phyloP scores from a whole-genome alignment of 345 rosid species.

The Populus tremula region DNA sequence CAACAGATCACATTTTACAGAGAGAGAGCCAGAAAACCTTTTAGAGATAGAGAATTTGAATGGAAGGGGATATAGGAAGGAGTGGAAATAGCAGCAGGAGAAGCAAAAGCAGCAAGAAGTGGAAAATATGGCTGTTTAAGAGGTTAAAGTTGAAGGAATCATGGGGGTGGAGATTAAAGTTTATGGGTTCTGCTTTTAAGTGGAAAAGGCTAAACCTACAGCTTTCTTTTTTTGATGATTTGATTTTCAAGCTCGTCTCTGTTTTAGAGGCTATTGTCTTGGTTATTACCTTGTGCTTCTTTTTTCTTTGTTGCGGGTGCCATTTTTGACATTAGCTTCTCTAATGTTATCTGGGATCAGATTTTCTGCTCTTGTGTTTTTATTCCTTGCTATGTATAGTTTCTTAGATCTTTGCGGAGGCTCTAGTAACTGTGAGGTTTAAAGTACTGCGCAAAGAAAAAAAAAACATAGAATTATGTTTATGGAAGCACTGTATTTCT shows the following conservation, averaged over 20 bases:
- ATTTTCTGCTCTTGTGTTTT: neutral
- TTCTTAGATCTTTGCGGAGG: neutral
- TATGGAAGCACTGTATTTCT: neutral
- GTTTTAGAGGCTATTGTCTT: slow-evolving; percentile 20
- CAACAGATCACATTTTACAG: neutral
- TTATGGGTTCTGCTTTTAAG: slow-evolving; percentile 37
- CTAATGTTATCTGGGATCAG: neutral
- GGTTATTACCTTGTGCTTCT: slow-evolving; percentile 16
- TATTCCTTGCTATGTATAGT: neutral
- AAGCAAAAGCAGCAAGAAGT: neutral
- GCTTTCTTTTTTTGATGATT: slow-evolving; percentile 26
- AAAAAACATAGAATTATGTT: neutral
- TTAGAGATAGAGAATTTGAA: neutral
- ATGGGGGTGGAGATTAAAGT: slow-evolving; percentile 30
- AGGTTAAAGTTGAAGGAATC: slow-evolving; percentile 28
- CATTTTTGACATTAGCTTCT: slow-evolving; percentile 23
- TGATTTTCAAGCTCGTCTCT: slow-evolving; percentile 20
- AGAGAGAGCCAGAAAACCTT: neutral
- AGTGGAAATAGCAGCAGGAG: neutral
- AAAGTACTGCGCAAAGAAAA: too few relatives aligned
- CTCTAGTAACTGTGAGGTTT: too few relatives aligned
- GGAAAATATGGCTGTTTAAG: slow-evolving; percentile 19
- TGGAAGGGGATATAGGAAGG: slow-evolving; percentile 5
- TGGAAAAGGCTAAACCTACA: slow-evolving; percentile 37
- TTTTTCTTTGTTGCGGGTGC: slow-evolving; percentile 38